These are phyloP conservation scores for Eucalyptus victrix DNA, from an alignment of 345 rosid species.

Conservation along the genomic window DNA sequence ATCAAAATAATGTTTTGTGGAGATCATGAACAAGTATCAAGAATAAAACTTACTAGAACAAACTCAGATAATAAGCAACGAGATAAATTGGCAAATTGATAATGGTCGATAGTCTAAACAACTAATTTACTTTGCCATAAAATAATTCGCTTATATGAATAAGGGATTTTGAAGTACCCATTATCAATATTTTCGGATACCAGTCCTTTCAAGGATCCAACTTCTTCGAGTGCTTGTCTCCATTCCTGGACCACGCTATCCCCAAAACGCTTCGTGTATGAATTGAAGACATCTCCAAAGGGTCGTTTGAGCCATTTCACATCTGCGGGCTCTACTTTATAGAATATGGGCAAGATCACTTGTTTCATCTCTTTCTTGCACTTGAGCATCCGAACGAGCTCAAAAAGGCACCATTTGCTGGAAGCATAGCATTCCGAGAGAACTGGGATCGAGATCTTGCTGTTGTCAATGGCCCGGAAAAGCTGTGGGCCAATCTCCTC, in stretches of 20 bases:
- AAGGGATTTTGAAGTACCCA: background rate
- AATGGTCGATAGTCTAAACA: background rate
- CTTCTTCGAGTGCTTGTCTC: background rate
- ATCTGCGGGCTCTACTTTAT: background rate
- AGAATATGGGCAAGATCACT: too few species aligned
- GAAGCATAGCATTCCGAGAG: background rate
- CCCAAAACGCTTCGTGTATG: background rate
- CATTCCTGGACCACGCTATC: background rate
- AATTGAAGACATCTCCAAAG: background rate
- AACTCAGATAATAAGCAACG: background rate
- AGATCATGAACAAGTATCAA: too few species aligned
- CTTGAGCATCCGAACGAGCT: too few species aligned
- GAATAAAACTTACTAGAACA: background rate
- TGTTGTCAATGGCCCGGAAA: background rate
- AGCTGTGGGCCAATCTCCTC: background rate
- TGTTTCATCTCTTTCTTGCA: too few species aligned
- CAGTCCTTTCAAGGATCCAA: background rate
- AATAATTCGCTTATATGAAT: background rate
- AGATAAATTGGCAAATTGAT: background rate
- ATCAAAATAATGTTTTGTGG: rapidly evolving
- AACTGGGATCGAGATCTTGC: background rate
- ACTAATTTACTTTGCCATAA: background rate
- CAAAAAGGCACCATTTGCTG: too few species aligned
- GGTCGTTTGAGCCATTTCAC: background rate
- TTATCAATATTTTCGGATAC: background rate